Conservation (phyloP, 805 yeast species). For the Zygosaccharomyces pseudorouxii region DNA sequence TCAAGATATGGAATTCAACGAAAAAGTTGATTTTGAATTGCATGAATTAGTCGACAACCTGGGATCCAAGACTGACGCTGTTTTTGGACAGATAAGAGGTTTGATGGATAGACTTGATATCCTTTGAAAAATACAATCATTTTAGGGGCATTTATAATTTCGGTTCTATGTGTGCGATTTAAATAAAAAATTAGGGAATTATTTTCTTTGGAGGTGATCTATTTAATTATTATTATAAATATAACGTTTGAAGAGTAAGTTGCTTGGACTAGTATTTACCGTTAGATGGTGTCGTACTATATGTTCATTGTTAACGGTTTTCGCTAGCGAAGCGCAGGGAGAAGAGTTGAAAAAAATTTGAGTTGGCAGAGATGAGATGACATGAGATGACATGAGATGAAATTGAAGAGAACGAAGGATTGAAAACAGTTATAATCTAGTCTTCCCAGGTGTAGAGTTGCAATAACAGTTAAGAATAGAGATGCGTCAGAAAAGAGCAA, state of each 20-base stretch:
- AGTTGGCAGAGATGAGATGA: not conserved
- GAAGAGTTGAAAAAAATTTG: not conserved
- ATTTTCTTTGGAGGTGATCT: not conserved
- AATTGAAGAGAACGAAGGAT: not conserved
- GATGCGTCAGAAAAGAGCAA: slow-evolving; percentile 97
- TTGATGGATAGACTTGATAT: slow-evolving; percentile 26
- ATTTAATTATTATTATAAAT: not conserved
- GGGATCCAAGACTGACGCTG: slow-evolving; percentile 24
- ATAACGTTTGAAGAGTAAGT: not conserved
- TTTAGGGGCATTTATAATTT: not conserved
- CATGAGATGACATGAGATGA: slow-evolving; percentile 16
- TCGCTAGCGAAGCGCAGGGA: too few relatives aligned
- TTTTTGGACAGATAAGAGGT: slow-evolving; percentile 29
- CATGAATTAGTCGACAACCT: slow-evolving; percentile 18
- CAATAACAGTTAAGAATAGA: slow-evolving; percentile 6
- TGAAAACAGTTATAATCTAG: not conserved
- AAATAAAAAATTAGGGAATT: not conserved
- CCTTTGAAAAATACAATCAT: slow-evolving; percentile 10
- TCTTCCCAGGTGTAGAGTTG: not conserved
- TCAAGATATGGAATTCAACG: slow-evolving; percentile 3
- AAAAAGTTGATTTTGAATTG: slow-evolving; percentile 10
- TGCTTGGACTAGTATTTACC: not conserved
- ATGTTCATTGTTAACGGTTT: not conserved
- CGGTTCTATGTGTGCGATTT: not conserved
- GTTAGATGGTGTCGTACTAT: not conserved